Evolutionary conservation across 805 yeast genomes (phyloP), one percentile per base, ranked within the genome.

Genomic region (Hanseniaspora pseudoguilliermondii): DNA sequence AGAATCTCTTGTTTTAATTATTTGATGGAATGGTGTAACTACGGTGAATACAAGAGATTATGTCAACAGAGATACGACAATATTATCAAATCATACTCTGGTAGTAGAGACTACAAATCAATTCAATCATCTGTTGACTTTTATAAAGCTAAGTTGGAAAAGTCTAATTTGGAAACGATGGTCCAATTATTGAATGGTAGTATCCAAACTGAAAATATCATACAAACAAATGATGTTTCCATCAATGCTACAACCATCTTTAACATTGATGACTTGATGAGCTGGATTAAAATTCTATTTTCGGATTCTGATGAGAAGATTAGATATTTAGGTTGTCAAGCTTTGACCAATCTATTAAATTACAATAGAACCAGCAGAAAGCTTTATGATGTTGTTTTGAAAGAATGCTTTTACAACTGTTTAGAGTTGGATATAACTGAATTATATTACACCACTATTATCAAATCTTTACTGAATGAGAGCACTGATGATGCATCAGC

Each of bases 21-120:
- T 63, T 71, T 93, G 57, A 90, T 86, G 60, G 95, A 87, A 65
- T 93, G 99, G 99, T 89, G 96, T 66, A 95, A 95, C 0, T 81
- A 80, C 67, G 97, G 97, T 2, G 82, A 79, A 53, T 73, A 81
- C 25, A 75, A 79, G 9, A 64, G 73, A 1, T 64, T 82, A 2
- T 78, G 88, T 2, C 81, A 80, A 34, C 84, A 83, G 43, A 73
- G 96, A 47, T 88, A 88, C 60, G 65, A 71, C 5, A 61, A 69
- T 1, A 83, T 83, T 80, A 73, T 80, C 18, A 72, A 71, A 43
- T 72, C 69, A 71, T 54, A 73, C 20, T 64, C 63, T 2, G 69
- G 60, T 38, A 59, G 65, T n/a, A 68, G 71, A 55, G 75, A 65
- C 54, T 61, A 56, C 61, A 66, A 75, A 8, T 75, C 86, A 0